These are phyloP conservation scores for Chlorophyllum brunneum DNA, from an alignment of 768 basidiomycete species.

Conservation along the genomic window DNA sequence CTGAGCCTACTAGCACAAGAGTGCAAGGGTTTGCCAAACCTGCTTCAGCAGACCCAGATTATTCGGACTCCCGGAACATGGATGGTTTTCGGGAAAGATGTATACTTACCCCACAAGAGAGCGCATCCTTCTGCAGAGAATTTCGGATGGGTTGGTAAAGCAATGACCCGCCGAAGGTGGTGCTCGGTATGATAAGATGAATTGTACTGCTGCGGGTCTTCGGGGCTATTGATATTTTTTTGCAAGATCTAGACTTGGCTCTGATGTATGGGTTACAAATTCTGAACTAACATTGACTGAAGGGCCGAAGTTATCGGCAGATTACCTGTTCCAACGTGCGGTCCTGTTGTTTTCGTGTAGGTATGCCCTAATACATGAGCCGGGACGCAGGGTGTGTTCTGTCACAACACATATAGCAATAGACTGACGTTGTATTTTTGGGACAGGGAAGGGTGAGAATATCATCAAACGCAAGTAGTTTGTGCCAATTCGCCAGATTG, in stretches of 20 bases:
- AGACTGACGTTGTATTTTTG: neutral
- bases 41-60: neutral
- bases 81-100: too few relatives aligned
- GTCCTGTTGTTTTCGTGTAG: too few relatives aligned
- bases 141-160: neutral
- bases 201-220: neutral
- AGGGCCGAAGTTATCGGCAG: neutral
- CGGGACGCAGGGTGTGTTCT: too few relatives aligned
- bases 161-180: neutral
- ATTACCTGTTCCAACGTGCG: too few relatives aligned
- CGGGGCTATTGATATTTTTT: neutral
- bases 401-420: too few relatives aligned
- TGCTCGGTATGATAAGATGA: neutral
- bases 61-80: slow-evolving; percentile 2
- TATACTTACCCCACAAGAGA: neutral
- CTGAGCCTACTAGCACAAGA: neutral
- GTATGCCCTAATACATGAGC: too few relatives aligned
- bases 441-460: neutral
- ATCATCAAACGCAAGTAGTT: neutral
- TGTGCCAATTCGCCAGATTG: neutral
- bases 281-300: too few relatives aligned
- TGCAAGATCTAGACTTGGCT: neutral
- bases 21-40: neutral
- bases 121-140: neutral
- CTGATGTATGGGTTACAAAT: neutral